phyloP scores from a whole-genome alignment of 2,329 filamentous ascomycete species.

The Monilinia laxa region DNA sequence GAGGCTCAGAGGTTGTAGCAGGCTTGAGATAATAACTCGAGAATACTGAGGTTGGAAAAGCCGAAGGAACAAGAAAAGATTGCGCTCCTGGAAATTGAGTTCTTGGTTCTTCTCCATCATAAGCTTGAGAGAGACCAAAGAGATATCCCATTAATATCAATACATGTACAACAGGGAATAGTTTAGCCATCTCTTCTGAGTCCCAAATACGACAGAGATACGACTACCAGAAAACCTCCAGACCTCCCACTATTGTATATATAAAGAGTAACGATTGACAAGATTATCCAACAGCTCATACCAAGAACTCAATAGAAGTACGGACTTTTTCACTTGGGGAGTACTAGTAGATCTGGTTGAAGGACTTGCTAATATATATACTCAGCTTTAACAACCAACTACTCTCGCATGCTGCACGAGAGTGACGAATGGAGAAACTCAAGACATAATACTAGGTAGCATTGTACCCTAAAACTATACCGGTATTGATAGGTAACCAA shows the following conservation, averaged over 20 bases:
- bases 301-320: background rate
- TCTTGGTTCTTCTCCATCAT: background rate
- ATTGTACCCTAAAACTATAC: background rate
- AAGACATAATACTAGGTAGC: background rate
- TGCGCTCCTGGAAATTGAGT: slow-evolving; percentile 39
- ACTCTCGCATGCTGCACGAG: background rate
- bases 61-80: slow-evolving; percentile 46
- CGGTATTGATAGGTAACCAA: background rate
- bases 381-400: background rate
- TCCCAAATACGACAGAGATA: background rate
- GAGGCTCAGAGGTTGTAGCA: slow-evolving; percentile 50
- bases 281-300: background rate
- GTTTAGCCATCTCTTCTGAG: slow-evolving; percentile 11
- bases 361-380: background rate
- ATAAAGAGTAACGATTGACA: background rate
- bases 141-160: background rate
- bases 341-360: background rate
- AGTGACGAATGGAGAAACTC: background rate
- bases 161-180: background rate
- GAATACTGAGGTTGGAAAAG: slow-evolving; percentile 52
- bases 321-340: background rate
- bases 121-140: background rate
- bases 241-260: background rate
- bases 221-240: background rate
- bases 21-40: slow-evolving; percentile 50